phyloP scores from a whole-genome alignment of 73 alveolate genomes.

The Paramecium pentaurelia region DNA sequence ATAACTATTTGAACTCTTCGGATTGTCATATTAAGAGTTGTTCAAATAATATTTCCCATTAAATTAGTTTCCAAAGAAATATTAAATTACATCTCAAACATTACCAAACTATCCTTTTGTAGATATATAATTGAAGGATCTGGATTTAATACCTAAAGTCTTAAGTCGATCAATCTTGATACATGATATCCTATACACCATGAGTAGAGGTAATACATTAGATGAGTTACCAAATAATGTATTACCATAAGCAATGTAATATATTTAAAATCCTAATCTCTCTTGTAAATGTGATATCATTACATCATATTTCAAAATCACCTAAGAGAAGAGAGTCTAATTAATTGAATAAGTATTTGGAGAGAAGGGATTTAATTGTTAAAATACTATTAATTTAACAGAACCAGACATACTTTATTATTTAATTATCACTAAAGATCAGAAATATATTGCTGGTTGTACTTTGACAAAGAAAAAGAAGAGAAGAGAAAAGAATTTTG shows the following conservation, averaged over 20 bases:
- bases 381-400: conserved; percentile 76
- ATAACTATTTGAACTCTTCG: not conserved
- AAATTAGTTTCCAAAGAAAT: not conserved
- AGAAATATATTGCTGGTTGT: conserved; percentile 71
- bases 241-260: conserved; percentile 6
- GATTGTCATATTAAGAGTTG: not conserved
- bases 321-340: conserved; percentile 59
- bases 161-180: conserved; percentile 65
- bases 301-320: conserved; percentile 70
- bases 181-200: conserved; percentile 52
- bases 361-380: conserved; percentile 66
- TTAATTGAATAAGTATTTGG: conserved; percentile 73
- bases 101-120: conserved; percentile 65
- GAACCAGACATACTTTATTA: conserved; percentile 81
- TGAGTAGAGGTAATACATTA: conserved; percentile 17
- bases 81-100: not conserved
- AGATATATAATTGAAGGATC: conserved; percentile 57
- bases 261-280: conserved; percentile 26
- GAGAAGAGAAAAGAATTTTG: conserved; percentile 74
- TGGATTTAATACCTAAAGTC: conserved; percentile 48
- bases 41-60: not conserved
- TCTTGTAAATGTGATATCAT: conserved; percentile 76
- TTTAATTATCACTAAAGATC: conserved; percentile 64
- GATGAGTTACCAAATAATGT: not conserved
- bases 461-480: conserved; percentile 76